Conservation (phyloP, 768 basidiomycete genomes). For the Pisolithus sp. region DNA sequence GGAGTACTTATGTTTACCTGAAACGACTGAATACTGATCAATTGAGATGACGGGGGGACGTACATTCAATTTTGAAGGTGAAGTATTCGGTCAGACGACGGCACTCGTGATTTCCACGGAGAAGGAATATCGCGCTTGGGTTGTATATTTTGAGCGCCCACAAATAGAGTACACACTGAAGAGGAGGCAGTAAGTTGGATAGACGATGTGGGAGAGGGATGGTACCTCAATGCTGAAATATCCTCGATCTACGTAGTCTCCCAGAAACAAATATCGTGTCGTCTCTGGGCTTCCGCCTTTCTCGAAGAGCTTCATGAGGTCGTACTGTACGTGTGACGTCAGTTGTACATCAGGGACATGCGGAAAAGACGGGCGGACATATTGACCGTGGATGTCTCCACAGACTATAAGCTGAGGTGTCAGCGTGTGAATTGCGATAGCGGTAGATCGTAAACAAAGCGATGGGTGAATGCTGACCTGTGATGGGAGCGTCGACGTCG, state of each 20-base stretch:
- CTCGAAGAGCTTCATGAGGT: constrained; percentile 76
- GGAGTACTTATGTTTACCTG: constrained; percentile 72
- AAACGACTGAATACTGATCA: constrained; percentile 2
- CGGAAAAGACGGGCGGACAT: constrained; percentile 12
- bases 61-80: constrained; percentile 51
- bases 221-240: constrained; percentile 71
- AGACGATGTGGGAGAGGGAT: not conserved
- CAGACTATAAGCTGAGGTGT: constrained; percentile 7
- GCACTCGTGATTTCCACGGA: constrained; percentile 63
- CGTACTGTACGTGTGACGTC: constrained; percentile 40
- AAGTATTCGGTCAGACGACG: constrained; percentile 62
- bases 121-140: constrained; percentile 52
- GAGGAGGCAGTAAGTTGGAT: constrained; percentile 3
- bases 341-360: constrained; percentile 3
- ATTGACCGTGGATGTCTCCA: constrained; percentile 19
- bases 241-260: constrained; percentile 71
- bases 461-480: constrained; percentile 37
- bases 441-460: constrained; percentile 14
- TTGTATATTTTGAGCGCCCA: constrained; percentile 62
- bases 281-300: constrained; percentile 70
- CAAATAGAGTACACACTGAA: constrained; percentile 52
- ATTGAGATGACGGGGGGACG: not conserved
- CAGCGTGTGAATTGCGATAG: constrained; percentile 2
- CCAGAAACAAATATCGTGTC: constrained; percentile 68
- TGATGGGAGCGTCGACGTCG: constrained; percentile 67